A percentile compares a stretch with the other conserved stretches of the same genome.
These are phyloP conservation scores for Amniculicola lignicola DNA, from an alignment of 495 filamentous ascomycete genomes.

Conservation along the genomic window DNA sequence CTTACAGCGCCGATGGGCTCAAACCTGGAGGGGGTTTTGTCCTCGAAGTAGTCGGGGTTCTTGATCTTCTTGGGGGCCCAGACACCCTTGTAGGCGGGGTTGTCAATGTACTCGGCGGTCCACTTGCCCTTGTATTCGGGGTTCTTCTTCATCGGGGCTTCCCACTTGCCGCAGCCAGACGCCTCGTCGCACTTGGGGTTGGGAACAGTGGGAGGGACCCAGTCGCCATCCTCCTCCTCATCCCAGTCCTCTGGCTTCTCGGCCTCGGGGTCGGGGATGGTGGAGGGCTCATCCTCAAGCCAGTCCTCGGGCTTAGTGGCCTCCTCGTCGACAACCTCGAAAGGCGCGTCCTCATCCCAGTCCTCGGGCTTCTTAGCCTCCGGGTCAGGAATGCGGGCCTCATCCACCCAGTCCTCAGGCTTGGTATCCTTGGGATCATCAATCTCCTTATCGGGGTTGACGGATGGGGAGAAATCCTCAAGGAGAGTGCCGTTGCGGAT, in stretches of 20 bases:
- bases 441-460: slow-evolving; percentile 96
- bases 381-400: slow-evolving; percentile 83
- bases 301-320: slow-evolving; percentile 92
- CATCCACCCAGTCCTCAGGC: slow-evolving; percentile 94
- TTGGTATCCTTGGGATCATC: slow-evolving; percentile 94
- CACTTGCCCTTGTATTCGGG: slow-evolving; percentile 99
- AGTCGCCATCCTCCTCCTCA: slow-evolving; percentile 99
- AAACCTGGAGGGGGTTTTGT: slow-evolving; percentile 93
- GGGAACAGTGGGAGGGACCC: slow-evolving; percentile 85
- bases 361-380: slow-evolving; percentile 94
- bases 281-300: slow-evolving; percentile 86
- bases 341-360: slow-evolving; percentile 98
- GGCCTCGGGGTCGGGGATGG: slow-evolving; percentile 90
- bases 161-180: slow-evolving; percentile 94
- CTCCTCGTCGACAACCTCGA: slow-evolving; percentile 89
- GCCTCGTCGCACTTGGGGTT: slow-evolving; percentile 95
- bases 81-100: slow-evolving; percentile 95
- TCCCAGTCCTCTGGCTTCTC: slow-evolving; percentile 99
- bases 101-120: slow-evolving; percentile 90
- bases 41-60: slow-evolving; percentile 97
- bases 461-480: slow-evolving; percentile 86
- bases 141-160: slow-evolving; percentile 90
- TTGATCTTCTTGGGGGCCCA: slow-evolving; percentile 95
- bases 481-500: slow-evolving; percentile 87
- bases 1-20: slow-evolving; percentile 96